Conservation (phyloP, 371 early-diverging fungal genomes). For the Syncephalastrum sp. region DNA sequence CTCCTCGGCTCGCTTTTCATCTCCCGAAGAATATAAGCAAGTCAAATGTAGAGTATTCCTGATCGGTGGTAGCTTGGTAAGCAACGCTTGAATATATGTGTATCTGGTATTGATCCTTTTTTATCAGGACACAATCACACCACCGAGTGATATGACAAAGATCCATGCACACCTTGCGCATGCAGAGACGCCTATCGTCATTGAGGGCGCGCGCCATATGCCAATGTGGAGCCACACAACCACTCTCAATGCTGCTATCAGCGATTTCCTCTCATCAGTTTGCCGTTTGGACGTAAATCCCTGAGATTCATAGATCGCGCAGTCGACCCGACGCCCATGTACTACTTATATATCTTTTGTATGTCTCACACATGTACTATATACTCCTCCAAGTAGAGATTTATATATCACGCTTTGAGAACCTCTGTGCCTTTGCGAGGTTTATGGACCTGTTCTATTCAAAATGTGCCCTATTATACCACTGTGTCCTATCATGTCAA, state of each 20-base stretch:
- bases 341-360: too few relatives aligned
- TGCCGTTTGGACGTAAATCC: too few relatives aligned
- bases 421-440: too few relatives aligned
- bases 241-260: constrained; percentile 59
- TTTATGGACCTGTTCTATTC: too few relatives aligned
- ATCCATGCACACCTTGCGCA: constrained; percentile 37
- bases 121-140: constrained; percentile 42
- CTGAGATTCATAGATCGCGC: too few relatives aligned
- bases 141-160: constrained; percentile 40
- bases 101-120: neutral
- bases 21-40: constrained; percentile 30
- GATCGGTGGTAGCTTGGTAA: constrained; percentile 57
- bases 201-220: constrained; percentile 63
- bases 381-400: too few relatives aligned
- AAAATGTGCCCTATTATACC: too few relatives aligned
- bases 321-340: too few relatives aligned
- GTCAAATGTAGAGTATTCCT: constrained; percentile 53
- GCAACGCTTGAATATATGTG: neutral
- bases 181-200: constrained; percentile 46
- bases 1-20: constrained; percentile 47
- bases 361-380: too few relatives aligned
- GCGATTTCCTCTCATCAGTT: constrained; percentile 40
- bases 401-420: too few relatives aligned
- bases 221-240: constrained; percentile 68
- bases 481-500: too few relatives aligned